Evolutionary conservation across 2,329 filamentous ascomycete species (phyloP).

Genomic region (Aspergillus ibericus): DNA sequence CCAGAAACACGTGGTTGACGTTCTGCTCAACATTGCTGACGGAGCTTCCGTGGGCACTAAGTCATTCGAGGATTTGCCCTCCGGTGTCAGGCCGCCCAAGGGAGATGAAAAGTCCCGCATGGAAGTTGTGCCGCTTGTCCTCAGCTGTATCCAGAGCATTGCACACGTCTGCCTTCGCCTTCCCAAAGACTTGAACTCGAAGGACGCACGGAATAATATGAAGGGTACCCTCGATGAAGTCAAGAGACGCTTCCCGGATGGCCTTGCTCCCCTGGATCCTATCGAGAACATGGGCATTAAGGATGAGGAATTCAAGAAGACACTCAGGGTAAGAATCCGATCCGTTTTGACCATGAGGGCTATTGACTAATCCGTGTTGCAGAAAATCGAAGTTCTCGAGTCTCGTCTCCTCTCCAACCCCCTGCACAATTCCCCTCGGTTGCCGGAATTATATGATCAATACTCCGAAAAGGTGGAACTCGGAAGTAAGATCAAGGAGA

Average conservation of each 20-base stretch:
- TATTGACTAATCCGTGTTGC: slow-evolving; percentile 27
- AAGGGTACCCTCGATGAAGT: slow-evolving; percentile 74
- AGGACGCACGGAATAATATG: slow-evolving; percentile 67
- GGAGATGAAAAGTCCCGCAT: slow-evolving; percentile 68
- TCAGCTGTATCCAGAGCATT: slow-evolving; percentile 82
- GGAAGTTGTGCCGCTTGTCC: slow-evolving; percentile 80
- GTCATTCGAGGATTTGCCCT: slow-evolving; percentile 63
- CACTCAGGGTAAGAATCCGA: slow-evolving; percentile 60
- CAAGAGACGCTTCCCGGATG: slow-evolving; percentile 85
- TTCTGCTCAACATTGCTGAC: slow-evolving; percentile 67
- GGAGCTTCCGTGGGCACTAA: slow-evolving; percentile 54
- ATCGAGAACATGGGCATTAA: slow-evolving; percentile 95
- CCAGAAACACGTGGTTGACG: slow-evolving; percentile 78
- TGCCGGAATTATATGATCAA: slow-evolving; percentile 81
- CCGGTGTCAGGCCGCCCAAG: slow-evolving; percentile 60
- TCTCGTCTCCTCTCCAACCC: slow-evolving; percentile 85
- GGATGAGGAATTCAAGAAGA: slow-evolving; percentile 89
- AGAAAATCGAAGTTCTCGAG: slow-evolving; percentile 97
- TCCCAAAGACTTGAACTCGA: slow-evolving; percentile 70
- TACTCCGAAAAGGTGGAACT: slow-evolving; percentile 79
- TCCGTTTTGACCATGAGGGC: not conserved
- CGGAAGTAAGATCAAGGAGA: slow-evolving; percentile 75
- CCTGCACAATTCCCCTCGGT: slow-evolving; percentile 82
- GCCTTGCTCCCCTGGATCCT: slow-evolving; percentile 83
- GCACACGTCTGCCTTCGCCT: slow-evolving; percentile 81